These are phyloP conservation scores for Podila horticola DNA, from an alignment of 192 early-diverging fungal species.

Conservation along the genomic window DNA sequence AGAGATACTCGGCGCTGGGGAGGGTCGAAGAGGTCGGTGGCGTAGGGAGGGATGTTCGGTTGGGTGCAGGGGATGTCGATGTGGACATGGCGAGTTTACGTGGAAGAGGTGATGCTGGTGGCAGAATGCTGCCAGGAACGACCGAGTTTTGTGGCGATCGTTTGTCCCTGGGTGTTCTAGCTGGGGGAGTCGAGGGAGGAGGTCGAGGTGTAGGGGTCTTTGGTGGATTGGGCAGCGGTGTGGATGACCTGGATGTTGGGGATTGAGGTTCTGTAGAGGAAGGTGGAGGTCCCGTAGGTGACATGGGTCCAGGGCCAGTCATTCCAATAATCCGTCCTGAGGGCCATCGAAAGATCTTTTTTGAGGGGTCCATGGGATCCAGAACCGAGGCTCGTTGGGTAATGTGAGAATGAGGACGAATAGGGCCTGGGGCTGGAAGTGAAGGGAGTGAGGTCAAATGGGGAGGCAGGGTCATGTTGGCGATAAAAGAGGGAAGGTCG, in stretches of 20 bases:
- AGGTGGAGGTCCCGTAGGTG: neutral
- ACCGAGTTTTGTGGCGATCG: slow-evolving; percentile 24
- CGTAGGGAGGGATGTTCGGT: neutral
- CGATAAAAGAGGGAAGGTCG: neutral
- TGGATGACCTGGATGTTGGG: slow-evolving; percentile 12
- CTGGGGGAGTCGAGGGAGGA: slow-evolving; percentile 7
- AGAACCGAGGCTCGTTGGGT: slow-evolving; percentile 16
- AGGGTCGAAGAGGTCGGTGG: neutral
- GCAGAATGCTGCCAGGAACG: neutral
- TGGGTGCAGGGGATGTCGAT: neutral
- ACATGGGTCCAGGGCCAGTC: neutral
- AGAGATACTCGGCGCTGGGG: neutral
- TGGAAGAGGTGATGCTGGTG: slow-evolving; percentile 13
- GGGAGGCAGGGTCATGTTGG: slow-evolving; percentile 7
- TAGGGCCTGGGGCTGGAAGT: neutral
- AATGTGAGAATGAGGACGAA: neutral
- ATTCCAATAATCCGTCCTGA: slow-evolving; percentile 6
- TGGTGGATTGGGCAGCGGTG: slow-evolving; percentile 24
- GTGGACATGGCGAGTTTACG: neutral
- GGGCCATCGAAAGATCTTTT: slow-evolving; percentile 9
- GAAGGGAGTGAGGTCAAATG: slow-evolving; percentile 10
- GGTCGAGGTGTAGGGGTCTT: slow-evolving; percentile 27
- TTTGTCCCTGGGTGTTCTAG: slow-evolving; percentile 18
- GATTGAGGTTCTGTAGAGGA: neutral
- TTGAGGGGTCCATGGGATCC: slow-evolving; percentile 19